Percentiles rank a stretch among this genome's conserved stretches.
These are phyloP conservation scores for Solanum neorickii DNA, from an alignment of 257 asterid species.

Conservation along the genomic window DNA sequence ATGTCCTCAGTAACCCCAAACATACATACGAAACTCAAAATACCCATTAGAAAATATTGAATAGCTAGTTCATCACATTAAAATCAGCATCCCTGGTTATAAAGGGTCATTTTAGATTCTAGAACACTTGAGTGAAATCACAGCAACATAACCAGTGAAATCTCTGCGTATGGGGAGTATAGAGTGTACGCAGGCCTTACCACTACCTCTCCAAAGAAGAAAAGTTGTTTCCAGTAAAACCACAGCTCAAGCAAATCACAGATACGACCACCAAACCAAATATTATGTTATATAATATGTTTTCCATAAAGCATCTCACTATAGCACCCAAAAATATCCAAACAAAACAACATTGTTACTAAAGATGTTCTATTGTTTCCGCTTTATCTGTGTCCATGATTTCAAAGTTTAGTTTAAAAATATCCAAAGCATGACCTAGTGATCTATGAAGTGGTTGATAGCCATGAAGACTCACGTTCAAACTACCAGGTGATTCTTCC, in stretches of 20 bases:
- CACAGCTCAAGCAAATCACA: background rate
- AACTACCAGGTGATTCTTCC: no score
- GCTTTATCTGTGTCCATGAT: background rate
- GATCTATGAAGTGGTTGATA: no score
- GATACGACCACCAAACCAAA: background rate
- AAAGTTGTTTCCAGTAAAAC: background rate
- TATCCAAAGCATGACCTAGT: no score
- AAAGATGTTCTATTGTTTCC: background rate
- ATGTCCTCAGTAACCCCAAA: background rate
- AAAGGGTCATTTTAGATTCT: background rate
- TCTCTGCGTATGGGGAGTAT: background rate
- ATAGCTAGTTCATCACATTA: background rate
- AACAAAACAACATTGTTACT: background rate
- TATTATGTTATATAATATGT: background rate
- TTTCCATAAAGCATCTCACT: background rate
- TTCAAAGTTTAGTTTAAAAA: background rate
- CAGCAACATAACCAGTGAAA: background rate
- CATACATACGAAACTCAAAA: background rate
- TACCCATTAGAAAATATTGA: background rate
- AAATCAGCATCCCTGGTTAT: background rate
- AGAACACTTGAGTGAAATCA: background rate
- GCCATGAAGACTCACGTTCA: no score
- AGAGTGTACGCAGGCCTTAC: background rate
- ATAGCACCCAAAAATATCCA: background rate
- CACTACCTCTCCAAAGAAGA: background rate